A percentile compares a stretch with the other conserved stretches of the same genome.
Conservation (phyloP, 306 rosid genomes). For the Fagus crenata region DNA sequence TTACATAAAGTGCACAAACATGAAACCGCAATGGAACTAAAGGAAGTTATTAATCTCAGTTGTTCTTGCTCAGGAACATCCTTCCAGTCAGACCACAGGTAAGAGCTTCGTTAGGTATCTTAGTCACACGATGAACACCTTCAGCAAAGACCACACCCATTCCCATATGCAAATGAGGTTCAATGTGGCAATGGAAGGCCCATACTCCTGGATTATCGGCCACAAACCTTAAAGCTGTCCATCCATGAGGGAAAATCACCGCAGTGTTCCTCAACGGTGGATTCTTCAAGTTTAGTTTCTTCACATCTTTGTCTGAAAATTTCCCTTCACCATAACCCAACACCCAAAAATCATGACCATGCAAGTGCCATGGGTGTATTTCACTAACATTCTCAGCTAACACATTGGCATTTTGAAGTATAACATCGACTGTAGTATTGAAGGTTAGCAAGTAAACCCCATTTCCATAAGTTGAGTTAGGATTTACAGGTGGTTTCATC, state of each 20-base stretch:
- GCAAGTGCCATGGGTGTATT: slow-evolving; percentile 91
- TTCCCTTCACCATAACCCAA: slow-evolving; percentile 82
- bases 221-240: slow-evolving; percentile 74
- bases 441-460: slow-evolving; percentile 52
- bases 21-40: no score
- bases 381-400: slow-evolving; percentile 47
- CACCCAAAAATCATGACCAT: slow-evolving; percentile 92
- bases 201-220: slow-evolving; percentile 90
- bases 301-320: slow-evolving; percentile 40
- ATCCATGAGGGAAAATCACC: slow-evolving; percentile 67
- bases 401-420: slow-evolving; percentile 67
- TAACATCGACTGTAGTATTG: slow-evolving; percentile 50
- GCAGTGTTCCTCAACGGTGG: slow-evolving; percentile 75
- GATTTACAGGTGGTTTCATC: slow-evolving; percentile 37
- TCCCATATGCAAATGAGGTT: slow-evolving; percentile 91
- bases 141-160: slow-evolving; percentile 91
- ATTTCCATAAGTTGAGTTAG: slow-evolving; percentile 37
- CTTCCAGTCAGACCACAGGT: no score
- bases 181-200: slow-evolving; percentile 92
- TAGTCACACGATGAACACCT: no score
- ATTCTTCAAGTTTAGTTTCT: slow-evolving; percentile 50
- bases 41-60: no score
- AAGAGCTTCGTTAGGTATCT: no score
- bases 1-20: no score
- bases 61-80: no score